These are phyloP conservation scores for Phellinidium pouzarii DNA, from an alignment of 1,284 basidiomycete genomes.

Conservation along the genomic window DNA sequence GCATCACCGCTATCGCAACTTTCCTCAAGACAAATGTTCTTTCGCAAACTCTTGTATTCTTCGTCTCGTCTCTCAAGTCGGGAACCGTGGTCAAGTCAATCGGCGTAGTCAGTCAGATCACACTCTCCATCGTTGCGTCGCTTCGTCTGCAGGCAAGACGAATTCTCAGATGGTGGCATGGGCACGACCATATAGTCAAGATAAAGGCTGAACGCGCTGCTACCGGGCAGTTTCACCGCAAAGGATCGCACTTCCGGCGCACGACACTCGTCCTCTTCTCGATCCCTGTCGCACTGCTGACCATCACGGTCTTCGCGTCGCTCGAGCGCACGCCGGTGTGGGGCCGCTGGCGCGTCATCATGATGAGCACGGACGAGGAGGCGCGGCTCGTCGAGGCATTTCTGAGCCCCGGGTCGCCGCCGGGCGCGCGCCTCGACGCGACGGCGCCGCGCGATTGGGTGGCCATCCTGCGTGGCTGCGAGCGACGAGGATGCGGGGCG, in stretches of 20 bases:
- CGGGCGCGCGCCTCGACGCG: conserved; percentile 1
- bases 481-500: conserved; percentile 6
- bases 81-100: conserved; percentile 12
- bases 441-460: conserved; percentile 14
- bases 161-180: conserved; percentile 13
- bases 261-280: conserved; percentile 6
- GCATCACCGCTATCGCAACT: neutral
- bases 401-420: conserved; percentile 9
- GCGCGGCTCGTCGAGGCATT: conserved; percentile 13
- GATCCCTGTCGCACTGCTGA: conserved; percentile 2
- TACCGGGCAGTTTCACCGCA: neutral
- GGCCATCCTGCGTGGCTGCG: conserved; percentile 10
- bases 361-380: conserved; percentile 17
- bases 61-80: conserved; percentile 10
- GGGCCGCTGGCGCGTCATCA: conserved; percentile 14
- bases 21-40: conserved; percentile 6
- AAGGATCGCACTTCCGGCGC: conserved; percentile 8
- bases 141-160: conserved; percentile 1
- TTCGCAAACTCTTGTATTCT: neutral
- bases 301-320: conserved; percentile 9
- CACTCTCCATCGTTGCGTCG: conserved; percentile 5
- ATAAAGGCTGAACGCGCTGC: neutral
- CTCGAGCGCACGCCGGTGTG: conserved; percentile 14
- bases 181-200: conserved; percentile 1
- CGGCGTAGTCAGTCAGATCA: neutral